Evolutionary conservation across 2,329 filamentous ascomycete species (phyloP).

Genomic region (Stachybotrys echinatus): DNA sequence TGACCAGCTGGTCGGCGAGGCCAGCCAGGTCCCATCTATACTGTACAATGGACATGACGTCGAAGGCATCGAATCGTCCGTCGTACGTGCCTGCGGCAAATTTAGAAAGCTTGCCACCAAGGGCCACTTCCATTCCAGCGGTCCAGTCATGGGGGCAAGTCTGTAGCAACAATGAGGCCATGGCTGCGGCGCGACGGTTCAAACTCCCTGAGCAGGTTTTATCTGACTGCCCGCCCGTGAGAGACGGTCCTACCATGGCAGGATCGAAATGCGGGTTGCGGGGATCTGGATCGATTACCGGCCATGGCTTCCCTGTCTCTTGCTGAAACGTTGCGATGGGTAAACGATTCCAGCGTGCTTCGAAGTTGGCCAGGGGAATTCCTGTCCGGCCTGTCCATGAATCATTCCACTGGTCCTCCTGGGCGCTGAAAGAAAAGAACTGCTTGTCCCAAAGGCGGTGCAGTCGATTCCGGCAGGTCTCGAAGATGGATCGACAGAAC

Average conservation of each 20-base stretch:
- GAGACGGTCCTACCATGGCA: too few species aligned
- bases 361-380: conserved; percentile 1
- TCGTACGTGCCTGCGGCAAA: neutral
- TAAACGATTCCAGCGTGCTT: neutral
- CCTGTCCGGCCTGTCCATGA: conserved; percentile 1
- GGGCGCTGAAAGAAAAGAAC: conserved; percentile 1
- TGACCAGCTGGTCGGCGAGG: neutral
- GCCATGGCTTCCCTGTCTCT: neutral
- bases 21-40: neutral
- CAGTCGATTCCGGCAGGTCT: neutral
- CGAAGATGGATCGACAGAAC: conserved; percentile 4
- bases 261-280: too few species aligned
- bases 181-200: neutral
- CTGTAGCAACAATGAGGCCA: neutral
- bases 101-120: neutral
- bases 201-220: too few species aligned
- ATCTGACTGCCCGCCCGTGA: too few species aligned
- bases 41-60: neutral
- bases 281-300: neutral
- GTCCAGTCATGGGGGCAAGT: neutral
- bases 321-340: neutral
- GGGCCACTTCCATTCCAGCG: neutral
- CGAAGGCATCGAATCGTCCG: neutral
- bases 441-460: neutral
- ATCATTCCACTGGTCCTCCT: neutral